A percentile compares a stretch with the other conserved stretches of the same genome.
phyloP scores from a whole-genome alignment of 2,329 filamentous ascomycete genomes.

The Epicoccum sorghinum region DNA sequence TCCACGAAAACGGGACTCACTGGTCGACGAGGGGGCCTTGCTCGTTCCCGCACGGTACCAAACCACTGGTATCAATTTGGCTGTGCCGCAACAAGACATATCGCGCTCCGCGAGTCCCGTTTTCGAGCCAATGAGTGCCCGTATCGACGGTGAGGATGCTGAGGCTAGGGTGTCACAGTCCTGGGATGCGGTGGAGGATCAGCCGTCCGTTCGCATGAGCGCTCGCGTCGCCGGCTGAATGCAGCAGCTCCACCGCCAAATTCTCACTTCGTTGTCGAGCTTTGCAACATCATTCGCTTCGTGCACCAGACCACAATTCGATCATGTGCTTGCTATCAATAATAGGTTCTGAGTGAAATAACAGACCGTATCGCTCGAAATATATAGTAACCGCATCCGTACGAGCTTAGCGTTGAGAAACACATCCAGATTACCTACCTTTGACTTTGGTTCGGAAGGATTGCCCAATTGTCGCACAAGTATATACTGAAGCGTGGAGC shows the following conservation, averaged over 20 bases:
- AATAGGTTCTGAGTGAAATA: no score
- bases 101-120: constrained; percentile 43
- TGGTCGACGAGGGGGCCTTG: constrained; percentile 36
- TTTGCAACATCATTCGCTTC: constrained; percentile 2
- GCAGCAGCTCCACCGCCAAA: background rate
- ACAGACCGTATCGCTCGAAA: no score
- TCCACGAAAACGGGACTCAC: constrained; percentile 44
- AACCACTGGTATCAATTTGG: constrained; percentile 31
- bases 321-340: no score
- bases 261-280: background rate
- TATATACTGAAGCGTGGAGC: no score
- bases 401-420: no score
- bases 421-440: no score
- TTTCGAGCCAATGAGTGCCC: constrained; percentile 44
- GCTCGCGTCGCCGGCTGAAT: constrained; percentile 33
- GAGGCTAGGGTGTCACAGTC: constrained; percentile 20
- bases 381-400: no score
- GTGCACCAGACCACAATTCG: background rate
- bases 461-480: no score
- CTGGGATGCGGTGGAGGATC: constrained; percentile 37
- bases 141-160: constrained; percentile 35
- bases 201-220: constrained; percentile 40
- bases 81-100: constrained; percentile 38
- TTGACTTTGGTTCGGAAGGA: no score
- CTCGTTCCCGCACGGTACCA: constrained; percentile 26